Conservation (phyloP, 768 basidiomycete species). For the Epithele typhae region DNA sequence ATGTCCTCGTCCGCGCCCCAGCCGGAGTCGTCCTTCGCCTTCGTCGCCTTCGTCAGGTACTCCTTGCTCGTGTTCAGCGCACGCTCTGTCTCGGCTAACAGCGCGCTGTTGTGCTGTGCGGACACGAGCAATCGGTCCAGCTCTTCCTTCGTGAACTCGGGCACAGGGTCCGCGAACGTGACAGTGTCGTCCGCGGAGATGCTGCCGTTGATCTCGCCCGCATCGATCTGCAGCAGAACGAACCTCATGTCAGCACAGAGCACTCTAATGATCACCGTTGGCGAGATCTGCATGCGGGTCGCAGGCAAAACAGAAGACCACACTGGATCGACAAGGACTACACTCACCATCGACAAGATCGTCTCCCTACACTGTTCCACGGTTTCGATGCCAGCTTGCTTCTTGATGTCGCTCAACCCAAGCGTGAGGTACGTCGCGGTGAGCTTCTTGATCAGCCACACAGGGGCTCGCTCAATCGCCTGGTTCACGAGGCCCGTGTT, state of each 20-base stretch:
- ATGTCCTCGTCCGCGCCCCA: slow-evolving; percentile 22
- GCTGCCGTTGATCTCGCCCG: slow-evolving; percentile 62
- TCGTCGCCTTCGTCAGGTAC: slow-evolving; percentile 52
- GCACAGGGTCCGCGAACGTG: slow-evolving; percentile 58
- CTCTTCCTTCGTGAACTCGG: slow-evolving; percentile 53
- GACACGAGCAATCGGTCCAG: slow-evolving; percentile 54
- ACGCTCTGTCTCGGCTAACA: slow-evolving; percentile 47
- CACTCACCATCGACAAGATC: slow-evolving; percentile 67
- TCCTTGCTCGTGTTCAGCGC: slow-evolving; percentile 64
- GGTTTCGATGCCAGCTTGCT: slow-evolving; percentile 43
- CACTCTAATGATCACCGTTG: background rate
- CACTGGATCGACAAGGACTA: background rate
- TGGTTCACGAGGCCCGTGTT: slow-evolving; percentile 68
- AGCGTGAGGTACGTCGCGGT: slow-evolving; percentile 82
- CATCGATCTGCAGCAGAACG: slow-evolving; percentile 75
- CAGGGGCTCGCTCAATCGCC: slow-evolving; percentile 63
- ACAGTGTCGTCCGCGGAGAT: slow-evolving; percentile 63
- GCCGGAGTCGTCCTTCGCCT: slow-evolving; percentile 25
- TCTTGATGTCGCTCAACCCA: slow-evolving; percentile 66
- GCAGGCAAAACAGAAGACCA: background rate
- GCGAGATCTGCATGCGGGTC: no score
- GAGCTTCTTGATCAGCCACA: slow-evolving; percentile 79
- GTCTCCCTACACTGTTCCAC: slow-evolving; percentile 54
- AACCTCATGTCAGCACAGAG: no score
- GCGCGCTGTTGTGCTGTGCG: slow-evolving; percentile 50